A percentile compares a stretch with the other conserved stretches of the same genome.
These are phyloP conservation scores for Tricholoma bakamatsutake DNA, from an alignment of 768 basidiomycete genomes.

Conservation along the genomic window DNA sequence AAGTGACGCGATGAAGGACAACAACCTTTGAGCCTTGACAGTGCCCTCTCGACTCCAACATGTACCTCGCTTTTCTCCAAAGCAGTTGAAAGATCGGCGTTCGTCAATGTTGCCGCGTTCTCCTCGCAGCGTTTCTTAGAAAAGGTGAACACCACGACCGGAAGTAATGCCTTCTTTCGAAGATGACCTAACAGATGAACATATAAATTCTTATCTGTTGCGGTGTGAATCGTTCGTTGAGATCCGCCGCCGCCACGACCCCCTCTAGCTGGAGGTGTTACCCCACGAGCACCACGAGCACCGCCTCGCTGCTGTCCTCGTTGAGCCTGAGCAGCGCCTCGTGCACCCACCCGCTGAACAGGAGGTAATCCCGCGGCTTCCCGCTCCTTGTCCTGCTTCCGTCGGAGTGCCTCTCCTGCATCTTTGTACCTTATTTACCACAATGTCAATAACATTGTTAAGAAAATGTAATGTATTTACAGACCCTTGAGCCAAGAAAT, in stretches of 20 bases:
- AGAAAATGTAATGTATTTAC: background rate
- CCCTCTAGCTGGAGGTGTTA: constrained; percentile 24
- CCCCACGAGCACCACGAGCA: constrained; percentile 36
- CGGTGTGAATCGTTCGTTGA: constrained; percentile 56
- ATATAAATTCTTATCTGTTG: constrained; percentile 85
- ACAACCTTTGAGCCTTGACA: constrained; percentile 84
- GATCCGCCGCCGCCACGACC: constrained; percentile 38
- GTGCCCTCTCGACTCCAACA: constrained; percentile 86
- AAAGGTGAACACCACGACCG: constrained; percentile 95
- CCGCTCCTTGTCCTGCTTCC: constrained; percentile 98
- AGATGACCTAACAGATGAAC: constrained; percentile 86
- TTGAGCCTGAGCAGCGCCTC: constrained; percentile 54
- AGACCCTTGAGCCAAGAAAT: constrained; percentile 70
- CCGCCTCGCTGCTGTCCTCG: constrained; percentile 55
- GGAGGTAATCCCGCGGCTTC: constrained; percentile 91
- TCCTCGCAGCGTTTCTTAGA: constrained; percentile 98
- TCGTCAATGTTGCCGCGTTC: constrained; percentile 84
- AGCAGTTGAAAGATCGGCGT: constrained; percentile 81
- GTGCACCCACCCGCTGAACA: constrained; percentile 77
- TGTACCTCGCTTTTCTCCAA: constrained; percentile 98
- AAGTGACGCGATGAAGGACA: constrained; percentile 1
- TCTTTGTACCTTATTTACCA: constrained; percentile 66
- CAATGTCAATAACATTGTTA: constrained; percentile 1
- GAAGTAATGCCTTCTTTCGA: constrained; percentile 80
- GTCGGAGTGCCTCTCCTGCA: constrained; percentile 78